Evolutionary conservation across 2,329 filamentous ascomycete species (phyloP).

Genomic region (Volutella citrinella): DNA sequence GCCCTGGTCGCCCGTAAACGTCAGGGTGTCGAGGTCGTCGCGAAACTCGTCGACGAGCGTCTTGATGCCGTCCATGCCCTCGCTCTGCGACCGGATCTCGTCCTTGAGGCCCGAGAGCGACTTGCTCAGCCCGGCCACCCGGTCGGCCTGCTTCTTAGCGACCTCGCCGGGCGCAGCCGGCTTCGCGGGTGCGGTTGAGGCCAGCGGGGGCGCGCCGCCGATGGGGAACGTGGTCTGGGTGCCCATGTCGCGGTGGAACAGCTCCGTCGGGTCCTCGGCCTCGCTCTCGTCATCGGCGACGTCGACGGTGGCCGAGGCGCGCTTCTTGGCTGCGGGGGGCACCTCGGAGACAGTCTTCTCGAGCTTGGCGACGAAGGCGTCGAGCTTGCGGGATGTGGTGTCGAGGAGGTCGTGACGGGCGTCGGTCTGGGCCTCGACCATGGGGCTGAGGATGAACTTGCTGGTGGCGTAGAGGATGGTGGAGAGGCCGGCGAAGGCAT

Average conservation of each 20-base stretch:
- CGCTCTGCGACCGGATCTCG: conserved; percentile 41
- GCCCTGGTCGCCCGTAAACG: conserved; percentile 42
- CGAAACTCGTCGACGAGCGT: conserved; percentile 56
- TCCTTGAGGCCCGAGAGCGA: conserved; percentile 42
- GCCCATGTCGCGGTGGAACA: conserved; percentile 78
- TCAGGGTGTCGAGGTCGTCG: conserved; percentile 63
- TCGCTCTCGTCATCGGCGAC: conserved; percentile 44
- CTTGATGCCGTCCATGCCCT: conserved; percentile 50
- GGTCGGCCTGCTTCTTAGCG: conserved; percentile 38
- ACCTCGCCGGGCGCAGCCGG: conserved; percentile 22
- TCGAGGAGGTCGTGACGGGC: conserved; percentile 52
- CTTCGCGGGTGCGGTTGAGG: too few relatives aligned
- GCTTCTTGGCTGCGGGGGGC: conserved; percentile 36
- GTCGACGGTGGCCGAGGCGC: conserved; percentile 17
- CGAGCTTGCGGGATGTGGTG: conserved; percentile 44
- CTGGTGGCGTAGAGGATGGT: conserved; percentile 67
- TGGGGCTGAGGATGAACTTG: conserved; percentile 64
- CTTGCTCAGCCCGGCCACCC: conserved; percentile 41
- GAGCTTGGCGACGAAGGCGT: conserved; percentile 47
- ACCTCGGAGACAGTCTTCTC: conserved; percentile 60
- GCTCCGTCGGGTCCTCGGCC: conserved; percentile 66
- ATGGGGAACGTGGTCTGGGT: conserved; percentile 65
- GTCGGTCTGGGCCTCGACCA: conserved; percentile 50
- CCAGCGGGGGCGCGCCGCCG: conserved; percentile 9
- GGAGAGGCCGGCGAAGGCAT: conserved; percentile 55